Evolutionary conservation across 192 early-diverging fungal species (phyloP), one percentile per base, ranked within the genome.

Genomic region (Coemansia javaensis): DNA sequence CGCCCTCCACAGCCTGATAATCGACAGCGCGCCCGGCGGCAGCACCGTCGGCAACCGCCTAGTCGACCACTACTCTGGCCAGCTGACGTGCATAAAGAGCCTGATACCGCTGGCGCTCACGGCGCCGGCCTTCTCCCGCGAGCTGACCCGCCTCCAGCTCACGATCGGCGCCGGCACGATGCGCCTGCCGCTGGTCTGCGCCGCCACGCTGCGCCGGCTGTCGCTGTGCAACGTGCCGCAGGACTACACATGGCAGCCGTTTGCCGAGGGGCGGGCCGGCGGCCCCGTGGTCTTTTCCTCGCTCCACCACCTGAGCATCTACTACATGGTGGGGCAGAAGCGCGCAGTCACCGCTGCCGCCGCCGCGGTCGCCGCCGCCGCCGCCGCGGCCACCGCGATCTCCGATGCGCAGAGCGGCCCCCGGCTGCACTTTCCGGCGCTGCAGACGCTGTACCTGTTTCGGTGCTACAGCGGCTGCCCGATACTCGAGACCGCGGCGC

Each of bases 131-230:
- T 15, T 41, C 12, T 50, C 48, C 0, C 15, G 4, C 30, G 12
- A 51, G 12, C 36, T 51, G 22, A 51, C 49, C 12, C 31, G 22
- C 32, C 30, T 51, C 18, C 49, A 51, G 39, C 28, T 51, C 18
- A n/a, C 38, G 1, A 30, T 51, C 5, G 27, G 30, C 13, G n/a
- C n/a, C n/a, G 28, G 31, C 12, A n/a, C 28, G 20, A 11, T 17
- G 7, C 15, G 38, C 2, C 30, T 51, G 7, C 49, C 49, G 2
- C 28, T 40, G 1, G n/a, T 41, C 15, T 51, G 30, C 21, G 4
- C 17, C 16, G 31, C 40, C 30, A 22, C 49, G 3, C 49, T 51
- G 18, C 36, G 37, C 1, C 49, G 41, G 14, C 16, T 51, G 7
- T 41, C 49, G 18, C 31, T 51, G 12, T 32, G 30, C 22, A 51